Evolutionary conservation across 805 yeast genomes (phyloP).

Genomic region (Hanseniaspora mollemarum): DNA sequence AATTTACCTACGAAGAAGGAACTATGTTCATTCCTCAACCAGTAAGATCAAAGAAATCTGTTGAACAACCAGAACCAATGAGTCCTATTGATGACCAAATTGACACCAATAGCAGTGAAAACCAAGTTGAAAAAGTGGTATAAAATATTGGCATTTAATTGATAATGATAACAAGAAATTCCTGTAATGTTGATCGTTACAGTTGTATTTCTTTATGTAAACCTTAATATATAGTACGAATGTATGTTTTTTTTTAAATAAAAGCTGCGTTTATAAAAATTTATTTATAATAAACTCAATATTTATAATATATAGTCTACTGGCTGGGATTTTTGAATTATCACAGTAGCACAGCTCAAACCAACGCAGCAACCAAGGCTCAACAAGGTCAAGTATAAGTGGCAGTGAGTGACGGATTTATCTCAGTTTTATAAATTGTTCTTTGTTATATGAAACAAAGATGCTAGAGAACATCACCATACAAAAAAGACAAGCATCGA

Average conservation of each 20-base stretch:
- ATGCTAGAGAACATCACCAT: no score
- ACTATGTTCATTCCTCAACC: conserved; percentile 66
- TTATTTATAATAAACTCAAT: no score
- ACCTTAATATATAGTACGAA: background rate
- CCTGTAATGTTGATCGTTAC: background rate
- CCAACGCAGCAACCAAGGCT: no score
- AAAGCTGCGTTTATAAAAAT: background rate
- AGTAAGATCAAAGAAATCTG: conserved; percentile 45
- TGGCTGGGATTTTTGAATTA: no score
- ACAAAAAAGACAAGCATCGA: no score
- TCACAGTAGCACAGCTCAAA: no score
- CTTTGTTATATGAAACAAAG: no score
- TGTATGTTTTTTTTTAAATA: background rate
- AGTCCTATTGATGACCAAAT: conserved; percentile 31
- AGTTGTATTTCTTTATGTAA: background rate
- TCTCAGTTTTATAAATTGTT: no score
- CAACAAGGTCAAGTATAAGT: no score
- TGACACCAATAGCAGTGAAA: conserved; percentile 16
- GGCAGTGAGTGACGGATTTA: no score
- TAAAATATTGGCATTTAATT: background rate
- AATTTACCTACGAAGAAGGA: conserved; percentile 60
- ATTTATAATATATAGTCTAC: no score
- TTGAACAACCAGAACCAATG: conserved; percentile 24
- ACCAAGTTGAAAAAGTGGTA: conserved; percentile 13
- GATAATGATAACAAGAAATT: background rate